Evolutionary conservation across 2,329 filamentous ascomycete species (phyloP), one percentile per base, ranked within the genome.

Genomic region (Trichophyton rubrum): DNA sequence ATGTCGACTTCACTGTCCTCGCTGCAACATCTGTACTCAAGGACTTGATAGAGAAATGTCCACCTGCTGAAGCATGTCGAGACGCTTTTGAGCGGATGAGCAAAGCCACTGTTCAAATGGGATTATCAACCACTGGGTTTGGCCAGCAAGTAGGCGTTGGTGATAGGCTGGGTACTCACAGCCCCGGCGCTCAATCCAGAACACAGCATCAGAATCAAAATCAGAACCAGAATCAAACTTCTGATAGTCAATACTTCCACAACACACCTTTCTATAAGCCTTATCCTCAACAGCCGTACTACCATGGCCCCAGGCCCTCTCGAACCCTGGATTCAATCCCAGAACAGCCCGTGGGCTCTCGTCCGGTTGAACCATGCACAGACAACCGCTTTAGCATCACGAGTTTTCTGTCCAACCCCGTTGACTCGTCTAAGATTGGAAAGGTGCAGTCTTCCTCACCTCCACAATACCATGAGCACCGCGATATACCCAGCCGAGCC

Each of bases 1-100:
- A 97, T 71, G 90, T 97, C n/a, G 92, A 97, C 71, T 96, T 96
- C 68, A 97, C 92, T 0, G 89, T 97, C 7, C 79, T 96, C 56
- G 90, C 91, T 7, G 92, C 91, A 22, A 96, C 90, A 56, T 96
- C 92, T 1, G 90, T 97, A 7, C 85, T 97, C 49, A 87, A 85
- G 3, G 93, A 96, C 69, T 80, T 97, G 64, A 91, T 95, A 65
- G 89, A 95, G 66, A 96, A 96, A 72, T 97, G 93, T 67, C 91
- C 92, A 0, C 92, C 92, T 0, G 92, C 92, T 35, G 91, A 96
- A 78, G 90, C 91, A 9, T 97, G 92, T 72, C 85, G 90, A 13
- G 91, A 97, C 71, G 91, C 93, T 0, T 96, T 97, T 70, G 89
- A 95, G 67, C 84, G 92, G 43, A 97, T 96, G 77, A 91, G 89